Conservation (phyloP, 805 yeast species). For the Barnettozyma californica region DNA sequence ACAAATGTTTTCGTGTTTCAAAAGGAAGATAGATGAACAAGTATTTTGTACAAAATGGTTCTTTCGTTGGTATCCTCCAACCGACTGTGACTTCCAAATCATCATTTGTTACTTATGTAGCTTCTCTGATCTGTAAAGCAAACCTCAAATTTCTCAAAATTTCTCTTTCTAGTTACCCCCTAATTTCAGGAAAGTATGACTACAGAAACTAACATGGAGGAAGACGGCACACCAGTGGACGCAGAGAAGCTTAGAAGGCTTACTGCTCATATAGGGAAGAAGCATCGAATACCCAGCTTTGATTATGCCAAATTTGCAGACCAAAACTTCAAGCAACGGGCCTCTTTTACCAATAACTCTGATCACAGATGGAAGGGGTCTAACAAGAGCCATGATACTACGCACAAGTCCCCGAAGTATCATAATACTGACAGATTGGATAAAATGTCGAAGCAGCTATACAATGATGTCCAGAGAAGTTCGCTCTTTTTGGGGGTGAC, state of each 20-base stretch:
- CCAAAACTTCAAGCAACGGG: slow-evolving; percentile 9
- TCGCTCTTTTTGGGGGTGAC: slow-evolving; percentile 19
- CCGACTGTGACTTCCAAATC: too few species aligned
- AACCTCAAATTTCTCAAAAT: not conserved
- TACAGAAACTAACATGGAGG: not conserved
- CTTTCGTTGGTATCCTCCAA: too few species aligned
- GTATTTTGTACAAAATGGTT: too few species aligned
- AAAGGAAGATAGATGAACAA: too few species aligned
- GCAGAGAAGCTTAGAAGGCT: slow-evolving; percentile 12
- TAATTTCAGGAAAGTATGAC: not conserved
- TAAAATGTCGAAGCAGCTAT: slow-evolving; percentile 11
- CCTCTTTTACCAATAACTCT: not conserved
- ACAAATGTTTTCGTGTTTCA: too few species aligned
- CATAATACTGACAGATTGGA: too few species aligned
- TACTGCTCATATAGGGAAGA: not conserved
- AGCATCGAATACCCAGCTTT: slow-evolving; percentile 2
- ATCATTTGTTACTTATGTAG: too few species aligned
- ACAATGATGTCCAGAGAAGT: slow-evolving; percentile 16
- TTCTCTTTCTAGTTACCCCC: not conserved
- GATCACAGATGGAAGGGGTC: not conserved
- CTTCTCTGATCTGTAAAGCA: not conserved
- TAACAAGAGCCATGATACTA: not conserved
- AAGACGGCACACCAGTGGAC: slow-evolving; percentile 9
- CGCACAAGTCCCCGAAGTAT: not conserved
- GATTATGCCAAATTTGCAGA: slow-evolving; percentile 17